Evolutionary conservation across 1,284 basidiomycete species (phyloP), one percentile per base, ranked within the genome.

Genomic region (Moesziomyces globuligerus): DNA sequence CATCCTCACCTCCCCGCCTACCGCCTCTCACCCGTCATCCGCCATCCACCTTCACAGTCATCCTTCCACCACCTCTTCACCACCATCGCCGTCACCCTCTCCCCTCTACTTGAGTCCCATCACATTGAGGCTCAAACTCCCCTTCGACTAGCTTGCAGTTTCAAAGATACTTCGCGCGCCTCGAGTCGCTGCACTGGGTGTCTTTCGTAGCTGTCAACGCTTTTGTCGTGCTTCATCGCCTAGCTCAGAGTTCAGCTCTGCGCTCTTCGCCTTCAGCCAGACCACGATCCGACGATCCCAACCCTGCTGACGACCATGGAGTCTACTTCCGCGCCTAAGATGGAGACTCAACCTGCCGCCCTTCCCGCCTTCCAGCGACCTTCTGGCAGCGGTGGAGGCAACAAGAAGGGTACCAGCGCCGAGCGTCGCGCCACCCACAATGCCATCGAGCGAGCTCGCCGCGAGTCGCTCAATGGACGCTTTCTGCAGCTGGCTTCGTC

Each of bases 401-500:
- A 77, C 55, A 73, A 72, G 52, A 77, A 77, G 54, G 75, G 75
- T 20, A 75, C 61, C 36, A 72, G 64, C 48, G 74, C 75, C 11
- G 75, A 77, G 60, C 67, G 71, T 32, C 52, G 77, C 6, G 77
- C 76, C 24, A 76, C 71, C 4, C 77, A 79, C 60, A 79, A 79
- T 38, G 75, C 77, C 41, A 75, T 78, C 50, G 77, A 79, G 40
- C 54, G 77, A 20, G 75, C 74, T 28, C 73, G 77, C 7, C 73
- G 77, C 43, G 74, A 79, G 43, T 69, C 61, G 18, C 74, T 79
- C 20, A 79, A 77, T 50, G 65, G 65, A 3, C 75, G 76, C 20
- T 78, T 79, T 58, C 70, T 76, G 9, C 65, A 73, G 55, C 69
- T 79, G 9, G 76, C 76, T 9, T 67, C 72, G 8, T 67, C 67